A percentile compares a stretch with the other conserved stretches of the same genome.
Conservation (phyloP, 2,329 filamentous ascomycete species). For the Diaporthe helianthi region DNA sequence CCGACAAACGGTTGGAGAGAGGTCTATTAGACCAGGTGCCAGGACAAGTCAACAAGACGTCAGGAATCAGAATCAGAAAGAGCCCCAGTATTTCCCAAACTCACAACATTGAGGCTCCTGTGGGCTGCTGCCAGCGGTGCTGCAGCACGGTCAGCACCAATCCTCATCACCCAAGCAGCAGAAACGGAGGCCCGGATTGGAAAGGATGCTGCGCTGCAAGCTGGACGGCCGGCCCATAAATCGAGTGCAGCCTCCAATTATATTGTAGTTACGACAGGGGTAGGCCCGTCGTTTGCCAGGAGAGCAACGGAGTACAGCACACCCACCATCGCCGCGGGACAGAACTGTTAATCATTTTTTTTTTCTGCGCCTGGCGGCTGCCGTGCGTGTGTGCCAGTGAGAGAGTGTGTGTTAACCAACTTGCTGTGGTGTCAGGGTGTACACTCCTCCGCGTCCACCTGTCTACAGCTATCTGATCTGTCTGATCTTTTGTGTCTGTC, state of each 20-base stretch:
- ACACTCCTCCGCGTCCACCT: too few relatives aligned
- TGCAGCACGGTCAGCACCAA: neutral
- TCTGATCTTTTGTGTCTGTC: neutral
- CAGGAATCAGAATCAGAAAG: neutral
- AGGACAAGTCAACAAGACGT: neutral
- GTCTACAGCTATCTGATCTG: too few relatives aligned
- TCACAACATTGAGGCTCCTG: neutral
- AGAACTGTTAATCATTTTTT: conserved; percentile 21
- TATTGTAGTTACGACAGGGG: neutral
- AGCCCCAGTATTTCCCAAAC: conserved; percentile 13
- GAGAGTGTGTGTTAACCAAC: neutral
- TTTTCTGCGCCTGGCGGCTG: neutral
- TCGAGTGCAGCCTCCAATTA: conserved; percentile 17
- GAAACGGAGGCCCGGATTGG: conserved; percentile 22
- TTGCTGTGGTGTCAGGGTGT: conserved; percentile 1
- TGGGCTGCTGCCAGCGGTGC: neutral
- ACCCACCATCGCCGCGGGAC: conserved; percentile 4
- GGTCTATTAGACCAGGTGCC: neutral
- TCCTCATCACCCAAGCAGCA: neutral
- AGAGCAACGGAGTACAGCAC: neutral
- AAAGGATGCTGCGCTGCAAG: conserved; percentile 10
- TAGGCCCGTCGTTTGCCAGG: conserved; percentile 19
- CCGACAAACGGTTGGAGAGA: neutral
- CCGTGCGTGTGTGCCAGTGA: neutral
- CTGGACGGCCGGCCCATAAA: conserved; percentile 5